These are phyloP conservation scores for Penicillium sp. DNA, from an alignment of 2,329 filamentous ascomycete species.

Conservation along the genomic window DNA sequence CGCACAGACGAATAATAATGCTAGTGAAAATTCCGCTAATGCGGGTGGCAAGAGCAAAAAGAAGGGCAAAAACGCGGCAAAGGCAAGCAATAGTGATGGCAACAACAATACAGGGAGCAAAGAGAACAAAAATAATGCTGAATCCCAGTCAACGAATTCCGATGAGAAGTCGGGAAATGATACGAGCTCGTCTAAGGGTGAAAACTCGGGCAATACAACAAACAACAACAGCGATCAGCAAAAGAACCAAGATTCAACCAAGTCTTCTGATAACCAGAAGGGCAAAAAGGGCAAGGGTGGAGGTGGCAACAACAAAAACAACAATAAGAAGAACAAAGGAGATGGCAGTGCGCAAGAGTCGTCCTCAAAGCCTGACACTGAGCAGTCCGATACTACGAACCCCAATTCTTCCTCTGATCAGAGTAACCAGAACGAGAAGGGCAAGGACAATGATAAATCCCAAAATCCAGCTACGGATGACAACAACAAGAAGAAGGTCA, in stretches of 20 bases:
- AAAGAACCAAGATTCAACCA: neutral
- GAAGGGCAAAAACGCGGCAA: neutral
- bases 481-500: constrained; percentile 1
- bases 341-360: neutral
- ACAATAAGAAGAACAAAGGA: neutral
- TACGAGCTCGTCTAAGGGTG: neutral
- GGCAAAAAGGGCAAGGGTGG: neutral
- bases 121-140: neutral
- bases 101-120: too few species aligned
- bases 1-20: neutral
- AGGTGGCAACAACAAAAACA: neutral
- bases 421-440: neutral
- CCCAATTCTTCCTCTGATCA: neutral
- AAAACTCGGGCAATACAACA: neutral
- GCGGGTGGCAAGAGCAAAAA: neutral
- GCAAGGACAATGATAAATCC: neutral
- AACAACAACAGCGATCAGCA: neutral
- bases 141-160: neutral
- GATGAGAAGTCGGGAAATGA: neutral
- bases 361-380: neutral
- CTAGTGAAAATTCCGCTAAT: neutral
- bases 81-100: too few species aligned
- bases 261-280: neutral
- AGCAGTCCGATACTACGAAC: neutral
- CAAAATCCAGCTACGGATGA: neutral